These are phyloP conservation scores for Metarhizium brunneum DNA, from an alignment of 2,329 filamentous ascomycete species.

Conservation along the genomic window DNA sequence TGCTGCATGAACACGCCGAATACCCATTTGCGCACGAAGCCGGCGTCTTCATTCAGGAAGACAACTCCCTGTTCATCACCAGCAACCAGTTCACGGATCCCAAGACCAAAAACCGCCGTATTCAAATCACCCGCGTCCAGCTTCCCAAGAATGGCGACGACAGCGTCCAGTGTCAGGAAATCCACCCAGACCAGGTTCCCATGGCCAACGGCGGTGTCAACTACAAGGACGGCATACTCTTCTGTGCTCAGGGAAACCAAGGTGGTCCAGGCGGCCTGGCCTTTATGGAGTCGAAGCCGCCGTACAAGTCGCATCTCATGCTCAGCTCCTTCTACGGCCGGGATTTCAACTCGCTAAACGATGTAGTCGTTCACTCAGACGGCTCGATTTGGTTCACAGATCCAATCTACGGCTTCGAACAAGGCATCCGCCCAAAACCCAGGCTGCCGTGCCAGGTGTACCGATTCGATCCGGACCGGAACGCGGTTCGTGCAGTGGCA, in stretches of 20 bases:
- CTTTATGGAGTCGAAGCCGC: constrained; percentile 21
- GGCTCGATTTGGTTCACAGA: constrained; percentile 42
- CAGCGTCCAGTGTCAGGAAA: constrained; percentile 20
- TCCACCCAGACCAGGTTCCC: constrained; percentile 20
- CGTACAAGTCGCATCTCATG: constrained; percentile 19
- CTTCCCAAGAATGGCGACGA: constrained; percentile 9
- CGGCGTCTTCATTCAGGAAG: constrained; percentile 21
- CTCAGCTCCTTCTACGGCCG: constrained; percentile 32
- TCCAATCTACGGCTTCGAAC: constrained; percentile 37
- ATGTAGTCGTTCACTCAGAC: constrained; percentile 33
- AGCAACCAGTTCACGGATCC: constrained; percentile 21
- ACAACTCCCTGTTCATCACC: constrained; percentile 22
- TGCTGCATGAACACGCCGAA: constrained; percentile 26
- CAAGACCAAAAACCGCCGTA: constrained; percentile 13
- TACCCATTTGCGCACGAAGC: constrained; percentile 43
- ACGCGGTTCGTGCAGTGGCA: constrained; percentile 32
- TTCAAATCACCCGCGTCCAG: constrained; percentile 19
- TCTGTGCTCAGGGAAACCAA: constrained; percentile 30
- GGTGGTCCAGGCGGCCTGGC: constrained; percentile 18
- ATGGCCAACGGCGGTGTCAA: constrained; percentile 43
- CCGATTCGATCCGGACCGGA: constrained; percentile 30
- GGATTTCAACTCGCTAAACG: constrained; percentile 40
- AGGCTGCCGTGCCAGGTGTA: constrained; percentile 38
- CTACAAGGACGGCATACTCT: constrained; percentile 28
- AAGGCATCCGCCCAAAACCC: constrained; percentile 34